These are phyloP conservation scores for Pichia sp. DNA, from an alignment of 1,139 yeast genomes.

Conservation along the genomic window DNA sequence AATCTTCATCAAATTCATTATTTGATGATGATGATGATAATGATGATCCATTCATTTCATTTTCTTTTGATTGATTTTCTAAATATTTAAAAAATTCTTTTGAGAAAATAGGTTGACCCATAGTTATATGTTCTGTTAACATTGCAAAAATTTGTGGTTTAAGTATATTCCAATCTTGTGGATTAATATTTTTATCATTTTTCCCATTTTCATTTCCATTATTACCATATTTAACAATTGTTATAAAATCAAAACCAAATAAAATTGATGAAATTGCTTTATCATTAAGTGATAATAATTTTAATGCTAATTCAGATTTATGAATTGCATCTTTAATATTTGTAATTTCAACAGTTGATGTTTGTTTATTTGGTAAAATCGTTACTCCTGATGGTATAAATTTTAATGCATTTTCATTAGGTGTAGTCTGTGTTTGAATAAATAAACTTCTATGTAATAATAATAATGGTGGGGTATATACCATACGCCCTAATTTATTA, in stretches of 20 bases:
- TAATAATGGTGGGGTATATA: no score
- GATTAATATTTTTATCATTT: slow-evolving; percentile 39
- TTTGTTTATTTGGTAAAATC: slow-evolving; percentile 27
- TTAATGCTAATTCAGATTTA: slow-evolving; percentile 49
- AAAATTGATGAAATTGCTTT: slow-evolving; percentile 40
- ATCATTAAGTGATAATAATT: slow-evolving; percentile 43
- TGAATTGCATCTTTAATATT: slow-evolving; percentile 46
- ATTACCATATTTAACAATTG: slow-evolving; percentile 57
- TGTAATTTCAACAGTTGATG: slow-evolving; percentile 46
- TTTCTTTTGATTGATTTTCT: slow-evolving; percentile 19
- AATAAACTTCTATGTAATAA: slow-evolving; percentile 19
- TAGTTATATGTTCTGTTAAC: slow-evolving; percentile 74
- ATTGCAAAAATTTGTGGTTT: slow-evolving; percentile 87
- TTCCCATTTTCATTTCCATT: slow-evolving; percentile 41
- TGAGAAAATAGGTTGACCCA: slow-evolving; percentile 59
- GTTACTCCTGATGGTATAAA: slow-evolving; percentile 66
- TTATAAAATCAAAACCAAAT: slow-evolving; percentile 64
- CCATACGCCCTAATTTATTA: no score
- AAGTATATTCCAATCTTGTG: slow-evolving; percentile 57
- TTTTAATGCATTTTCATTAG: slow-evolving; percentile 88
- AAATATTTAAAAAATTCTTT: slow-evolving; percentile 31
- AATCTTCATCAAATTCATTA: slow-evolving; percentile 32
- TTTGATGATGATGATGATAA: slow-evolving; percentile 24
- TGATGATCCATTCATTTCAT: no score
- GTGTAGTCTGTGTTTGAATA: slow-evolving; percentile 67